Evolutionary conservation across 2,329 filamentous ascomycete genomes (phyloP), one percentile per base, ranked within the genome.

Genomic region (Ceratocystis ficicola): DNA sequence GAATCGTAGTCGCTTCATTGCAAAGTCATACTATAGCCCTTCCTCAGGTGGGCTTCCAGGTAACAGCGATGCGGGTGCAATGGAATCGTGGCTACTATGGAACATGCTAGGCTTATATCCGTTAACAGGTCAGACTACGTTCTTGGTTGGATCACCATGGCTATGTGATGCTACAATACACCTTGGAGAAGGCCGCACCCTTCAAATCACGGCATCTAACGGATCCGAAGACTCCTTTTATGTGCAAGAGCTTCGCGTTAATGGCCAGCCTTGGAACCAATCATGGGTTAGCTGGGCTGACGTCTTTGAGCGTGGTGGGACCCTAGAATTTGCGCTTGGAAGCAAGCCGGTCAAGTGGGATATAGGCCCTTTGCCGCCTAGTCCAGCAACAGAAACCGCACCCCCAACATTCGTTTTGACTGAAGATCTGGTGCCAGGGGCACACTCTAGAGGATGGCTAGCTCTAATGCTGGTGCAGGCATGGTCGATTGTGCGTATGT

Each of bases 61-160:
- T 0, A 89, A 89, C 73, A 84, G 81, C 57, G 87, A 89, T 72
- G 85, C 85, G 1, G 87, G 87, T 5, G 84, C 86, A 15, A 88
- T 89, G 86, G 85, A 89, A 72, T 84, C 81, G 6, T 88, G 85
- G 82, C 73, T 87, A 2, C 74, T 87, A 7, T 89, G 86, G 83
- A 83, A 82, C 69, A 86, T 87, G 80, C 79, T 88, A 46, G 86
- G 86, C 1, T 74, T 88, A 32, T 88, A 87, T 69, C 86, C 86
- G 1, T 76, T 89, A 68, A 86, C 85, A 0, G 85, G 84, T 0
- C 86, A 88, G 75, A 84, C 84, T 0, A 86, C 83, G 0, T 88
- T 88, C 72, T 76, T 88, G 17, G 77, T 88, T 64, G 81, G 81
- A 2, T 83, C 82, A 5, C 85, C 85, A 0, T 87, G 83, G 83